phyloP scores from a whole-genome alignment of 2,329 filamentous ascomycete species.

The Verticillium nubilum region DNA sequence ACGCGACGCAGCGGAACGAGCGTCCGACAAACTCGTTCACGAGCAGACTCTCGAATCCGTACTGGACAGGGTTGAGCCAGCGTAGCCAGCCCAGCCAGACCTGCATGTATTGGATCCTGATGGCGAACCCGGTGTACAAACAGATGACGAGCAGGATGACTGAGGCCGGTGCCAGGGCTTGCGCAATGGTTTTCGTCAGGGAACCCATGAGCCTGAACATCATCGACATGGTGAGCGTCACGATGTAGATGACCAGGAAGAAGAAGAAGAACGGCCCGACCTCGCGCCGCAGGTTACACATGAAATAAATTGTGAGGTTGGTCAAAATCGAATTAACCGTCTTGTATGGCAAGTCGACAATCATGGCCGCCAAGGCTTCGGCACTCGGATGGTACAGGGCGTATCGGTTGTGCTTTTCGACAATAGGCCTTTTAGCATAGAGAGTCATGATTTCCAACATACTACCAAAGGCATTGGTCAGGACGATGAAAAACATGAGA shows the following conservation, averaged over 20 bases:
- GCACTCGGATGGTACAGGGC: slow-evolving; percentile 25
- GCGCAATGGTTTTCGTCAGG: slow-evolving; percentile 42
- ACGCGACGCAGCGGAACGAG: slow-evolving; percentile 3
- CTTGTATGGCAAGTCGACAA: slow-evolving; percentile 38
- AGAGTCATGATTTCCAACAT: slow-evolving; percentile 25
- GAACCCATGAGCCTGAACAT: slow-evolving; percentile 64
- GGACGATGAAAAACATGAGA: slow-evolving; percentile 25
- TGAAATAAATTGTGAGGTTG: slow-evolving; percentile 29
- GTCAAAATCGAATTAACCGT: slow-evolving; percentile 49
- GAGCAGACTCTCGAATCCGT: slow-evolving; percentile 8
- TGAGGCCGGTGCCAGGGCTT: slow-evolving; percentile 6
- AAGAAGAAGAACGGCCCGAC: slow-evolving; percentile 53
- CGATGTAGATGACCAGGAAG: slow-evolving; percentile 54
- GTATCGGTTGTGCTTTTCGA: slow-evolving; percentile 24
- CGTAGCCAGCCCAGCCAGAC: slow-evolving; percentile 6
- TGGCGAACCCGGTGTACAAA: slow-evolving; percentile 8
- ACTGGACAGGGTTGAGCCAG: slow-evolving; percentile 6
- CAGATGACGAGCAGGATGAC: slow-evolving; percentile 5
- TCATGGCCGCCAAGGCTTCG: slow-evolving; percentile 30
- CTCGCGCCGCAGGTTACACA: slow-evolving; percentile 20
- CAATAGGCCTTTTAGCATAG: slow-evolving; percentile 22
- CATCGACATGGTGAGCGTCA: slow-evolving; percentile 55
- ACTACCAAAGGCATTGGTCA: slow-evolving; percentile 39
- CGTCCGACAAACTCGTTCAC: slow-evolving; percentile 9
- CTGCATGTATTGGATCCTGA: slow-evolving; percentile 6